Evolutionary conservation across 441 rosid species (phyloP).

Genomic region (Bocquillonia castaneifolia): DNA sequence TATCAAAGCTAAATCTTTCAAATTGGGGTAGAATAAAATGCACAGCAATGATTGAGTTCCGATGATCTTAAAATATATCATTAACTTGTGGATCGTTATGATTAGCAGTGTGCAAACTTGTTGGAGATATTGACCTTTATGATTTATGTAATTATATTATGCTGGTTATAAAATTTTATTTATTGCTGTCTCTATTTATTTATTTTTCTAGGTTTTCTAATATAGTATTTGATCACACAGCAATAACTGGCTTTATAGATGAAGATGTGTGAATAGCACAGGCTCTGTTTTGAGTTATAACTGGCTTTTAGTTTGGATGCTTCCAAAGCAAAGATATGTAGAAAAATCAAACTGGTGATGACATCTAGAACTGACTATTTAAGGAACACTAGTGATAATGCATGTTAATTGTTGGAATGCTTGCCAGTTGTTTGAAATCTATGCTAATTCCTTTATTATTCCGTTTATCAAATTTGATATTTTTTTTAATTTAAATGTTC

Average conservation of each 20-base stretch:
- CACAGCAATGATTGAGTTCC: neutral
- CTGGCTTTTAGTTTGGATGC: neutral
- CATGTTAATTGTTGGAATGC: neutral
- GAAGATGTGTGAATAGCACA: neutral
- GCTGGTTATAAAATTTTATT: neutral
- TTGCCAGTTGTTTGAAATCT: conserved; percentile 4
- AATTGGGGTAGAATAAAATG: neutral
- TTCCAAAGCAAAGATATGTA: neutral
- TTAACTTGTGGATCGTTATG: neutral
- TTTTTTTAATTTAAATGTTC: neutral
- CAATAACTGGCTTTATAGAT: neutral
- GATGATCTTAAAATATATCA: neutral
- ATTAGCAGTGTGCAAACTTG: neutral
- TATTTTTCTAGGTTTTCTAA: neutral
- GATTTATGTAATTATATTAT: neutral
- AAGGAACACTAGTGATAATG: neutral
- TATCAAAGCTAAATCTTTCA: neutral
- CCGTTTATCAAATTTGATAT: neutral
- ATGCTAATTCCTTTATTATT: neutral
- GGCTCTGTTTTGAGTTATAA: neutral
- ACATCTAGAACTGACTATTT: neutral
- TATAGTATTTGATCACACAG: neutral
- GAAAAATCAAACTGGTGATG: neutral
- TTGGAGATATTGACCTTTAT: neutral
- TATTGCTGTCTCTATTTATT: neutral